Evolutionary conservation across 2,329 filamentous ascomycete species (phyloP), one percentile per base, ranked within the genome.

Genomic region (Penicillium sp.): DNA sequence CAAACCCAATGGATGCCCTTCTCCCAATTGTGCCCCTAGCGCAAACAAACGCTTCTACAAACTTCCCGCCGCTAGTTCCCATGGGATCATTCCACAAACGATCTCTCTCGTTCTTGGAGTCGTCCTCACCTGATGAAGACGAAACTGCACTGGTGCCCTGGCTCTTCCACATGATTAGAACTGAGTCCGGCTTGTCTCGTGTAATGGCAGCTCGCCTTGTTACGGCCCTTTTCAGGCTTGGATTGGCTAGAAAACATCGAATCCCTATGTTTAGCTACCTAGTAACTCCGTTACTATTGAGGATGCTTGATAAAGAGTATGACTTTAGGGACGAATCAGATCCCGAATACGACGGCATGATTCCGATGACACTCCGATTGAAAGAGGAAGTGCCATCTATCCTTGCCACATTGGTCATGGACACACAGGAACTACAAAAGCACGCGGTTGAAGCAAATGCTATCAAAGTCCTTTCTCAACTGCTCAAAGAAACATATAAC

Each of bases 401-500:
- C 11, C 78, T 97, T 55, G 90, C 91, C 16, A 84, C 86, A 47
- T 79, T 97, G 40, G 85, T 96, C 18, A 84, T 85, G 24, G 90
- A 94, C 65, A 91, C 87, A 68, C 84, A 88, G 59, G 81, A 83
- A 58, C 79, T 97, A 53, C 93, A 97, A 71, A 89, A 87, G 64
- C 86, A 90, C 38, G 91, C 91, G 0, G 87, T 87, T 45, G 90
- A 97, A 59, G 83, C 83, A 47, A 79, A 78, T 55, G 82, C 83
- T 11, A 80, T 89, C 53, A 82, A 82, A 53, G 80, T 80, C 53
- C 75, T 90, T 16, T 82, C 85, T 14, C 79, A 83, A 55, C 78
- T 88, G 58, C 71, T 90, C 21, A 88, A 88, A 66, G 79, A 82
- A 64, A 83, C 84, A 1, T 89, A 88, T 63, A 86, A 88, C 60